These are phyloP conservation scores for Limonium bicolor DNA, from an alignment of 148 eudicot genomes.

Conservation along the genomic window DNA sequence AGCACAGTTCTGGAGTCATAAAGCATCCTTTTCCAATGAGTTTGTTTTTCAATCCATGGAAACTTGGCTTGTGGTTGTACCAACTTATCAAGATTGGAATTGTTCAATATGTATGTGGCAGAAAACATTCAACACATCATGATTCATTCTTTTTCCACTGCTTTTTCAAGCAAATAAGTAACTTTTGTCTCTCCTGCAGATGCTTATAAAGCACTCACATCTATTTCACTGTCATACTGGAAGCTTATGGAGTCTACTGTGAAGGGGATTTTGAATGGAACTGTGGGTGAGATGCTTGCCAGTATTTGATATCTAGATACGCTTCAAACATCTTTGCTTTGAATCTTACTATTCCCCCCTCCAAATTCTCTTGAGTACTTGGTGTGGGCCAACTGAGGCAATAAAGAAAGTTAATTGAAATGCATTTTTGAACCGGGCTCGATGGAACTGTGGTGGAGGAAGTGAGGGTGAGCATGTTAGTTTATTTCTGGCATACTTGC, in stretches of 20 bases:
- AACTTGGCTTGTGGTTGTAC: slow-evolving; percentile 71
- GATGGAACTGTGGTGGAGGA: no score
- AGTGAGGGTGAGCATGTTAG: no score
- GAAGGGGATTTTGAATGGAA: slow-evolving; percentile 87
- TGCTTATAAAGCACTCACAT: slow-evolving; percentile 92
- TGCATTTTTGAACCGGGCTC: no score
- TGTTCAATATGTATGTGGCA: slow-evolving; percentile 88
- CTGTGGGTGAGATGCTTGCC: slow-evolving; percentile 84
- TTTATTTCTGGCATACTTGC: no score
- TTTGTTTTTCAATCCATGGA: slow-evolving; percentile 76
- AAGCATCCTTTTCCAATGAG: slow-evolving; percentile 92
- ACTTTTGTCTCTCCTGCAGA: slow-evolving; percentile 31
- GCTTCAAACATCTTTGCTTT: no score
- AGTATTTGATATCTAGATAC: no score
- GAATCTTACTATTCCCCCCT: no score
- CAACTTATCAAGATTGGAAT: slow-evolving; percentile 92
- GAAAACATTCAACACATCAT: slow-evolving; percentile 7
- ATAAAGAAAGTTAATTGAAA: no score
- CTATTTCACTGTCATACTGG: slow-evolving; percentile 75
- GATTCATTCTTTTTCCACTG: slow-evolving; percentile 4
- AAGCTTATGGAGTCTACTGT: slow-evolving; percentile 78
- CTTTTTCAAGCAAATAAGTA: slow-evolving; percentile 3
- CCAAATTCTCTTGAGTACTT: no score
- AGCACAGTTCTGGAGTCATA: slow-evolving; percentile 53
- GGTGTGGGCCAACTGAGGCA: no score